Base-by-base conservation (phyloP, 768 basidiomycete species). In the Serpula lacrymans region DNA sequence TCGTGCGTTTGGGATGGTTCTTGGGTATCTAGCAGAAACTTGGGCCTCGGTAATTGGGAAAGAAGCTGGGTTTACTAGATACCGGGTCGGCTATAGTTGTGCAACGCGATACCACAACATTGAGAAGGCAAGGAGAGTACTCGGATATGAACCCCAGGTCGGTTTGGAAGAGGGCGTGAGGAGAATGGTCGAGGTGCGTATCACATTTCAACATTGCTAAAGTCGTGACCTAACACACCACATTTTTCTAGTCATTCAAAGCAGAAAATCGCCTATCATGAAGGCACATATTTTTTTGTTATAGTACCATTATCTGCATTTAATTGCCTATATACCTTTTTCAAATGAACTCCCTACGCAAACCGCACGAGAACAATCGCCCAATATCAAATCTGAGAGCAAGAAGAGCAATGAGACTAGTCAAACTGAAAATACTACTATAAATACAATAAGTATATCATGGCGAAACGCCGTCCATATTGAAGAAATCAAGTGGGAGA, bases 121-220 rank as follows among this genome's bases (percentile, higher is more conserved):
- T 33, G 96, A 98, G 65, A 93, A 87, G 68, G 87, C 95, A 8
- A 71, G 93, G 51, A 68, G 92, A 43, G 76, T 98, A 45, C 69
- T 99, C 29, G 94, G 92, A 2, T 99, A 99, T 63, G 91, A 93
- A 60, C 96, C 96, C 1, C 67, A 88, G 43, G 81, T 95, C 5
- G 86, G 92, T 2, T 51, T 98, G 10, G 82, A 90, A 51, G 94
- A 98, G 48, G 96, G 93, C 20, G 74, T 96, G 36, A 75, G 77
- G 64, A 72, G 71, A 48, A 87, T 82, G 62, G 76, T 91, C 3
- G 82, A 84, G 60, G 88, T 87, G 50, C 43, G 83, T 64, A 16
- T 25, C 17, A 3, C 26, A 14, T 31, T 40, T n/a, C 4, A 18
- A n/a, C 23, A 23, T 21, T 22, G 1, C 21, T 23, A 12, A 25